Base-by-base conservation (phyloP, 345 rosid species). In the Anacardium occidentale region DNA sequence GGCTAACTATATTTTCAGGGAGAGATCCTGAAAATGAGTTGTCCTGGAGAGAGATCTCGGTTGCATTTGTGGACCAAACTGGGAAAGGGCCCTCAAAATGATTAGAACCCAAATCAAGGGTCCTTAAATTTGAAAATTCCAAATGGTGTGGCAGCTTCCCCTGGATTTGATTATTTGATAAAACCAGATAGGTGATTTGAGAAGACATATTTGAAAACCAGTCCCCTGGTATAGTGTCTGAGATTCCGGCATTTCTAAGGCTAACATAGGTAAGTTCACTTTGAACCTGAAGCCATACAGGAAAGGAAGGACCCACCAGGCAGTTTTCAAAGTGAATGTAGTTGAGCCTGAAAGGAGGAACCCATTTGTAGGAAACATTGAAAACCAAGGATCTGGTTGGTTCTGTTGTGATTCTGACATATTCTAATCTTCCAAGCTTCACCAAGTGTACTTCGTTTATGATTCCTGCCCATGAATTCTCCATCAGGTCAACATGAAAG, bases 211-310 rank as follows among this genome's bases (percentile, higher is more conserved):
- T 69, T 0, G 79, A 63, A 62, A 77, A 80, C 88, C 86, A 85
- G 25, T 69, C 67, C 8, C 17, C 83, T 0, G 89, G 87, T 53
- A 89, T 79, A 24, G 80, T 68, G 54, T 76, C 93, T 22, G 77
- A 80, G 8, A 89, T 84, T 40, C 86, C 83, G 17, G 74, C 82
- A 74, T 85, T 85, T 59, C 72, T 71, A 48, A 89, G 70, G 71
- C 63, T 66, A 40, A 87, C 80, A n/a, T 15, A 74, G 74, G 59
- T 68, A 42, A 87, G 81, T 37, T 81, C 52, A 59, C 76, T 87
- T 70, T 86, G 93, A 76, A 82, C 76, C 66, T 78, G 85, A 64
- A 89, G 85, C 93, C 93, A 89, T 70, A 73, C 67, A 3, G 93
- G 89, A 71, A 89, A 89, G 4, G 44, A 56, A 61, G 91, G 89